phyloP scores from a whole-genome alignment of 805 yeast species.

The Myxozyma vanderwaltii region DNA sequence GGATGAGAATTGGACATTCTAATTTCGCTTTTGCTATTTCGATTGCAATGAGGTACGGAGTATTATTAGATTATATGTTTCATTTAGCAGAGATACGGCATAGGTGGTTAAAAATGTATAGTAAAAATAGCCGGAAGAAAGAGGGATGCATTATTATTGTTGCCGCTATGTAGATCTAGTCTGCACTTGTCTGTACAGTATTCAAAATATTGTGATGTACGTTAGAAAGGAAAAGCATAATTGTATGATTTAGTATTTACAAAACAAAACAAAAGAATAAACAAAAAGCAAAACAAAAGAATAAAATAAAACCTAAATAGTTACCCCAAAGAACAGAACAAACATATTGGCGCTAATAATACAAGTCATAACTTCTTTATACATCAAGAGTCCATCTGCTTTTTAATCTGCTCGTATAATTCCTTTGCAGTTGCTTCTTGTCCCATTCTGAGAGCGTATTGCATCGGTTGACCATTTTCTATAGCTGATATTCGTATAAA shows the following conservation, averaged over 20 bases:
- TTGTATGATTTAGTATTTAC: background rate
- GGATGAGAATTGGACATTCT: constrained; percentile 86
- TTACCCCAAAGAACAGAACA: background rate
- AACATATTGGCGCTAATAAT: background rate
- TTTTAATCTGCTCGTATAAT: background rate
- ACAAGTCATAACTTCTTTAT: background rate
- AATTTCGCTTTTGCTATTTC: constrained; percentile 15
- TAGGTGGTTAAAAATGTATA: background rate
- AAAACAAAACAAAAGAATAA: background rate
- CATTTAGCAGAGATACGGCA: no score
- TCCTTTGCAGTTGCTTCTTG: constrained; percentile 11
- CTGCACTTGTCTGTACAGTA: background rate
- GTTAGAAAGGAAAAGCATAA: no score
- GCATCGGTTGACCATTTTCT: constrained; percentile 68
- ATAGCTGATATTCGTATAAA: constrained; percentile 74
- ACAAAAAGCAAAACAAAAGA: background rate
- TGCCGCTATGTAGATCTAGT: background rate
- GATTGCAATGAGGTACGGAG: background rate
- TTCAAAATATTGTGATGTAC: no score
- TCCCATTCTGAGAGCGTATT: constrained; percentile 74
- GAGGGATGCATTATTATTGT: background rate
- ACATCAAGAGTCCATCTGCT: constrained; percentile 1
- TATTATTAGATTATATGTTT: no score
- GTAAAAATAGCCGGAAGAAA: background rate
- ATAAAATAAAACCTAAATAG: background rate